Evolutionary conservation across 805 yeast species (phyloP), one percentile per base, ranked within the genome.

Genomic region (Helenozyma baotianmanensis): DNA sequence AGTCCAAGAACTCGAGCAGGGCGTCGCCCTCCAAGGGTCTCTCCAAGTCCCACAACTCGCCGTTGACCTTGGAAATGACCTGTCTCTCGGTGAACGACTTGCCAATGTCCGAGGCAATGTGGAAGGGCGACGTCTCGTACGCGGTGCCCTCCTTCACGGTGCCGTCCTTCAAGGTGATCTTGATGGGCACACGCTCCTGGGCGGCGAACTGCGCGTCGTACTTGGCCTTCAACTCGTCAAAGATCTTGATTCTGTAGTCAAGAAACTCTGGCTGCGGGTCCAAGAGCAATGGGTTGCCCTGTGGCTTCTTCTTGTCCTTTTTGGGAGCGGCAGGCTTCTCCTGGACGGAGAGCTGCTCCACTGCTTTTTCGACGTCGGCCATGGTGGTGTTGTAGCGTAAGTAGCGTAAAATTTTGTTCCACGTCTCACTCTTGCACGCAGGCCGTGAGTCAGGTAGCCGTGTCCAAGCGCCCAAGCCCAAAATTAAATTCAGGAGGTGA

Each of bases 51-150:
- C 98, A 92, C 50, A 90, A 70, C 25, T 45, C 50, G 38, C 95
- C 96, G 56, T 92, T 74, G 35, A 90, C 94, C 62, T 87, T 88
- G 39, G 97, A 75, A 48, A 92, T 88, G 45, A 92, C 87, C 50
- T 85, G 84, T 65, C 87, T 82, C 46, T 92, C 97, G 30, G 80
- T 70, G 56, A 90, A 82, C 8, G 96, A 81, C 63, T 85, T 84
- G 46, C 95, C 87, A 50, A 90, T 88, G 36, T 61, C 78, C 49
- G 70, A 72, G 32, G 97, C 97, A 45, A 90, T 83, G 32, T 78
- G 82, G 62, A 85, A 61, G 28, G 98, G 98, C 17, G 88, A 68
- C 31, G 97, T 88, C 60, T 89, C 96, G 80, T 81, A 92, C 4
- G 95, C 68, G 17, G 74, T 74, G 41, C 86, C 98, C 47, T 74